phyloP scores from a whole-genome alignment of 1,139 yeast species.

The Wickerhamomyces sp. region DNA sequence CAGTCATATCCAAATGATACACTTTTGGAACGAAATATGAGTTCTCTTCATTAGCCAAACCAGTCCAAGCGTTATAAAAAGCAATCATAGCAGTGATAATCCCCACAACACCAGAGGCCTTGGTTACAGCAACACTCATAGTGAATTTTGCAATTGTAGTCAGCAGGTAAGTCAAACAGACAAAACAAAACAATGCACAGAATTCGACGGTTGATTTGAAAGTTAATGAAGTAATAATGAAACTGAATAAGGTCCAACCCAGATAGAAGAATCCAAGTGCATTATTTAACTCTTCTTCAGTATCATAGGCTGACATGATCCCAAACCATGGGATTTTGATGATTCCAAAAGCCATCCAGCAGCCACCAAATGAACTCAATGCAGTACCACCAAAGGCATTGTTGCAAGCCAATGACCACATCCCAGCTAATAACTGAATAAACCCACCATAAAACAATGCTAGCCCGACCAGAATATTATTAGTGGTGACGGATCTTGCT shows the following conservation, averaged over 20 bases:
- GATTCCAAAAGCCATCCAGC: constrained; percentile 67
- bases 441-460: constrained; percentile 85
- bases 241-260: constrained; percentile 68
- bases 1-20: constrained; percentile 39
- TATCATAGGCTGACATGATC: constrained; percentile 43
- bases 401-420: constrained; percentile 56
- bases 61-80: constrained; percentile 75
- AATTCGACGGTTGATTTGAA: constrained; percentile 67
- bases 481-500: constrained; percentile 45
- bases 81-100: constrained; percentile 61
- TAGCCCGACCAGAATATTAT: constrained; percentile 60
- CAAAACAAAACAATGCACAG: constrained; percentile 54
- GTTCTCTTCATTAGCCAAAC: constrained; percentile 61
- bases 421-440: constrained; percentile 65
- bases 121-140: constrained; percentile 33
- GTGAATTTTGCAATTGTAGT: constrained; percentile 57
- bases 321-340: constrained; percentile 58
- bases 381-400: constrained; percentile 77
- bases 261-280: constrained; percentile 59
- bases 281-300: constrained; percentile 31
- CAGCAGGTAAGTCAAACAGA: constrained; percentile 57
- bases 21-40: constrained; percentile 55
- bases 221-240: constrained; percentile 53
- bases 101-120: constrained; percentile 60
- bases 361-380: constrained; percentile 64